A percentile compares a stretch with the other conserved stretches of the same genome.
Evolutionary conservation across 495 filamentous ascomycete genomes (phyloP).

Genomic region (Aspergillus sclerotioniger): DNA sequence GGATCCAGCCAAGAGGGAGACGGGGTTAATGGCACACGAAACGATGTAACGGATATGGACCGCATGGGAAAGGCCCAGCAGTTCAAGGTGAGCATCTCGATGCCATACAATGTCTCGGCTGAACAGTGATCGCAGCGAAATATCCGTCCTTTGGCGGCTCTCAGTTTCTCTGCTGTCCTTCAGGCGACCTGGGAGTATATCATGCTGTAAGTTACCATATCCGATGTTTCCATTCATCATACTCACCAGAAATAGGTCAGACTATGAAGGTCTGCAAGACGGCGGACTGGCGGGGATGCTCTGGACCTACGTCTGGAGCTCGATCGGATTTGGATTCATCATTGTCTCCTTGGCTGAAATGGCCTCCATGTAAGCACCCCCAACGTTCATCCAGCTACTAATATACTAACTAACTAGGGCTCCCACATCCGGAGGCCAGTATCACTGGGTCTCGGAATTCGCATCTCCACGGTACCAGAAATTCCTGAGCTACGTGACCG

Average conservation of each 20-base stretch:
- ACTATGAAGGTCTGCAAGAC: constrained; percentile 16
- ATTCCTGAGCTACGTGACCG: constrained; percentile 36
- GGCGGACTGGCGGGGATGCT: constrained; percentile 19
- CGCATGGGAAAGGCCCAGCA: constrained; percentile 41
- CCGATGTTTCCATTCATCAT: not conserved
- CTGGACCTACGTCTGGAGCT: constrained; percentile 20
- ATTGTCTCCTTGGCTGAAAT: constrained; percentile 30
- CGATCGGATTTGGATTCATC: constrained; percentile 20
- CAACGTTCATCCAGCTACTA: not conserved
- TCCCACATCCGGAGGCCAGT: constrained; percentile 43
- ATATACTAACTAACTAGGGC: constrained; percentile 18
- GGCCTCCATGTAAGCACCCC: constrained; percentile 27
- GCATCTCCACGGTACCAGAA: constrained; percentile 37
- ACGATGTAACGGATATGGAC: constrained; percentile 39
- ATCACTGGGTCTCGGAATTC: constrained; percentile 27
- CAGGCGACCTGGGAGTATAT: constrained; percentile 51
- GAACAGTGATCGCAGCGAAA: constrained; percentile 33
- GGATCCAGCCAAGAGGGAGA: not conserved
- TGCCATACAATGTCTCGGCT: not conserved
- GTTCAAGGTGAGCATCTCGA: constrained; percentile 31
- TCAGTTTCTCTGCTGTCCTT: constrained; percentile 47
- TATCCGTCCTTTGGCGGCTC: constrained; percentile 45
- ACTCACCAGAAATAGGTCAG: not conserved
- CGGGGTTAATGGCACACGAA: not conserved
- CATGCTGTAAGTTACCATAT: constrained; percentile 21